Base-by-base conservation (phyloP, 164 flowering plant genomes). In the Nymphaea thermarum region DNA sequence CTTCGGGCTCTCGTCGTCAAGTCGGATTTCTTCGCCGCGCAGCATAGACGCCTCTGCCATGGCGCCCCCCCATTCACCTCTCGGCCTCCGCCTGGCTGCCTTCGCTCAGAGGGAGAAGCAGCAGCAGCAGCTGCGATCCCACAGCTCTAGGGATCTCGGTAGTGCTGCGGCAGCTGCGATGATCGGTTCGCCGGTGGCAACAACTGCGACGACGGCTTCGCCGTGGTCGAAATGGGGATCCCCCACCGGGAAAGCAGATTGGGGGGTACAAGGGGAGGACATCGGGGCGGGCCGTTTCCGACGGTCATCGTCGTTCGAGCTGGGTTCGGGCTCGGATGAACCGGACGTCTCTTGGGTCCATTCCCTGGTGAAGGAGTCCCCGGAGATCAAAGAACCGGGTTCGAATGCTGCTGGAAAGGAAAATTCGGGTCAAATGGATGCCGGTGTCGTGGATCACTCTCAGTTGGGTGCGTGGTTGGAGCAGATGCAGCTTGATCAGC, bases 301-400 rank as follows among this genome's bases (percentile, higher is more conserved):
- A 44, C 81, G 87, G 65, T 85, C 96, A n/a, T 74, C 85, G n/a
- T 87, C 98, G 0, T 89, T 85, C 44, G 92, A 86, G 81, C 77
- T 79, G 65, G 84, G 78, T 0, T 77, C 76, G 64, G 84, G 80
- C 57, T 85, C 84, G 4, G 97, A 91, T 57, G 96, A 89, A 77
- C 98, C 97, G n/a, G 97, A 93, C 78, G 65, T 91, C 15, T 85
- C 97, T 3, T 93, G 98, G 97, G 97, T 91, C 67, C 97, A 91
- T 51, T 84, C 96, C 5, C 83, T 91, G 60, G 97, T 93, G 60
- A 89, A 83, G 68, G 98, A 93, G 70, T 84, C 98, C 89, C 85
- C 82, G 4, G 98, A 93, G 44, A 69, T 75, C 16, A 87, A 84
- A 70, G 95, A 88, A n/a, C 67, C 62, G 0, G 73, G 59, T 59